Percentiles rank a stretch among this genome's conserved stretches.
Conservation (phyloP, 495 filamentous ascomycete genomes). For the Oidiodendron maius region DNA sequence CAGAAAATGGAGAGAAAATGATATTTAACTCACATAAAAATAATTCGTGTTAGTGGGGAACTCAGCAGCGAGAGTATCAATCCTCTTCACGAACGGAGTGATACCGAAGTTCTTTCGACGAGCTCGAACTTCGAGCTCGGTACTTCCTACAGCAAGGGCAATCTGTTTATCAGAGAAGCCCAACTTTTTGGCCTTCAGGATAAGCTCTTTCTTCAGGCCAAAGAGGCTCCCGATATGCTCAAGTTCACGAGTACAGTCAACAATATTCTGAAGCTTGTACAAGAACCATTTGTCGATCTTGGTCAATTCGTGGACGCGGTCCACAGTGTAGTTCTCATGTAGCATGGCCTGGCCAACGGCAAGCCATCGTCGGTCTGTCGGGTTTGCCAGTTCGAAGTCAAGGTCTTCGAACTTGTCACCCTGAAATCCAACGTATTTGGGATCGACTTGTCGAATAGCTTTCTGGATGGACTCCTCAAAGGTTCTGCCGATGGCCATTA, state of each 20-base stretch:
- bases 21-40: too few species aligned
- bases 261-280: constrained; percentile 95
- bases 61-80: constrained; percentile 94
- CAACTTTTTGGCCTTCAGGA: constrained; percentile 90
- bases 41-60: constrained; percentile 98
- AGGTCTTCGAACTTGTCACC: constrained; percentile 90
- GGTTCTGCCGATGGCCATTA: constrained; percentile 97
- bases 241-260: constrained; percentile 80
- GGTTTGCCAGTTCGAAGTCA: constrained; percentile 83
- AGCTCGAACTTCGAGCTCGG: constrained; percentile 86
- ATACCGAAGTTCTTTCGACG: constrained; percentile 81
- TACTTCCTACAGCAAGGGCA: constrained; percentile 72
- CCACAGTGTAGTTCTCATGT: constrained; percentile 90
- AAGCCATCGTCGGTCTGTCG: constrained; percentile 92
- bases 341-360: constrained; percentile 97
- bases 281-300: constrained; percentile 98
- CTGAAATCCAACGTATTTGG: constrained; percentile 86
- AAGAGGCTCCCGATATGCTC: constrained; percentile 82
- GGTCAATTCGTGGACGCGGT: constrained; percentile 83
- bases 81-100: constrained; percentile 80
- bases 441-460: constrained; percentile 93
- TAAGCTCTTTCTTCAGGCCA: constrained; percentile 77
- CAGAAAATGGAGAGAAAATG: too few species aligned
- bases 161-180: constrained; percentile 98
- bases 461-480: constrained; percentile 99